Evolutionary conservation across 306 rosid genomes (phyloP).

Genomic region (Glycyrrhiza uralensis): DNA sequence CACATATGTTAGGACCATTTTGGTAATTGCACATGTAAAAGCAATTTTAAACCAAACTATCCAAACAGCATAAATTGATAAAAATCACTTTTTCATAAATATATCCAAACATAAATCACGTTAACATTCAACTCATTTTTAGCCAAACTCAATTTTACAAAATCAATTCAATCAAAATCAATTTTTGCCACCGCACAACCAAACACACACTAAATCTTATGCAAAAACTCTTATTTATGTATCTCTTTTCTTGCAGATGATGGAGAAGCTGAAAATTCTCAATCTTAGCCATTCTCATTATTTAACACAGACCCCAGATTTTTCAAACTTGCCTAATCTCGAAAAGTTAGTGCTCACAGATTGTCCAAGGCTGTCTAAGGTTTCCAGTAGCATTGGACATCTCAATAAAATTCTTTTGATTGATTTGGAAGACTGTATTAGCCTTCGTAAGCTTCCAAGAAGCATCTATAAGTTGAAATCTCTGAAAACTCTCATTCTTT

Average conservation of each 20-base stretch:
- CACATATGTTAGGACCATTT: too few relatives aligned
- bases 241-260: constrained; percentile 22
- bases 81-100: too few relatives aligned
- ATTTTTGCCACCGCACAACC: too few relatives aligned
- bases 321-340: constrained; percentile 37
- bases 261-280: constrained; percentile 28
- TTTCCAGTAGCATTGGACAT: constrained; percentile 18
- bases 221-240: too few relatives aligned
- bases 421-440: constrained; percentile 26
- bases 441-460: constrained; percentile 25
- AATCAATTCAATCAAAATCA: too few relatives aligned
- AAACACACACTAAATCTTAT: too few relatives aligned
- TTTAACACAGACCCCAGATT: constrained; percentile 31
- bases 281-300: constrained; percentile 38
- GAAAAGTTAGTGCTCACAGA: constrained; percentile 28
- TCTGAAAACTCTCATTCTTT: constrained; percentile 16
- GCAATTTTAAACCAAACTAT: too few relatives aligned
- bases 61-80: too few relatives aligned
- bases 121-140: too few relatives aligned
- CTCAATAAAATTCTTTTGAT: neutral
- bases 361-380: constrained; percentile 13
- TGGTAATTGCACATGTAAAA: too few relatives aligned
- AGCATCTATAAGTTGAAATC: constrained; percentile 34
- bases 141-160: too few relatives aligned
- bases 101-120: too few relatives aligned